phyloP scores from a whole-genome alignment of 2,329 filamentous ascomycete genomes.

The Bipolaris gigantea region DNA sequence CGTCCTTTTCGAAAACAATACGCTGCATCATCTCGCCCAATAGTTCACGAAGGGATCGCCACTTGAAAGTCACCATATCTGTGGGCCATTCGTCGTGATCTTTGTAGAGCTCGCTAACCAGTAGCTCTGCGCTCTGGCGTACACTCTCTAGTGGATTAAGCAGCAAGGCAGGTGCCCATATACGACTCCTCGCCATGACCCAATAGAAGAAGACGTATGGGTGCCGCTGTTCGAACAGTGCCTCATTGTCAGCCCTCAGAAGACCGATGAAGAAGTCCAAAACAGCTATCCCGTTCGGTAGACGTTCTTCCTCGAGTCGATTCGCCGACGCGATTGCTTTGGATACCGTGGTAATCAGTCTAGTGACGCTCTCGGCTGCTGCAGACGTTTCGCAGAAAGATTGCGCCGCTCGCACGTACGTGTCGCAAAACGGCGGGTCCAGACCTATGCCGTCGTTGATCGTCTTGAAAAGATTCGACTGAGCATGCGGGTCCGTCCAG shows the following conservation, averaged over 20 bases:
- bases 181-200: conserved; percentile 20
- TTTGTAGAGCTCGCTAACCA: conserved; percentile 31
- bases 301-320: conserved; percentile 18
- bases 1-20: conserved; percentile 30
- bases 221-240: conserved; percentile 20
- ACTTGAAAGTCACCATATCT: conserved; percentile 26
- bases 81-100: conserved; percentile 16
- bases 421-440: conserved; percentile 30
- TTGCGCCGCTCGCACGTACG: conserved; percentile 38
- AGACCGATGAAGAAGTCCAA: conserved; percentile 35
- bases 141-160: conserved; percentile 35
- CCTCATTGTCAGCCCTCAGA: conserved; percentile 26
- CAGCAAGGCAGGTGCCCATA: conserved; percentile 31
- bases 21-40: conserved; percentile 23
- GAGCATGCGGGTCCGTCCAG: conserved; percentile 19
- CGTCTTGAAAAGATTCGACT: conserved; percentile 25
- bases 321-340: conserved; percentile 19
- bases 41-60: conserved; percentile 23
- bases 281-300: conserved; percentile 28
- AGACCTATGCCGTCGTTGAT: conserved; percentile 37
- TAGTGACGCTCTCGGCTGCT: conserved; percentile 14
- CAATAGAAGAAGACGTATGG: conserved; percentile 27
- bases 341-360: conserved; percentile 25
- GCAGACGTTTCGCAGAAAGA: conserved; percentile 35
- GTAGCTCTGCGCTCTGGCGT: conserved; percentile 23